A percentile compares a stretch with the other conserved stretches of the same genome.
These are phyloP conservation scores for Punctularia strigosozonata DNA, from an alignment of 768 basidiomycete genomes.

Conservation along the genomic window DNA sequence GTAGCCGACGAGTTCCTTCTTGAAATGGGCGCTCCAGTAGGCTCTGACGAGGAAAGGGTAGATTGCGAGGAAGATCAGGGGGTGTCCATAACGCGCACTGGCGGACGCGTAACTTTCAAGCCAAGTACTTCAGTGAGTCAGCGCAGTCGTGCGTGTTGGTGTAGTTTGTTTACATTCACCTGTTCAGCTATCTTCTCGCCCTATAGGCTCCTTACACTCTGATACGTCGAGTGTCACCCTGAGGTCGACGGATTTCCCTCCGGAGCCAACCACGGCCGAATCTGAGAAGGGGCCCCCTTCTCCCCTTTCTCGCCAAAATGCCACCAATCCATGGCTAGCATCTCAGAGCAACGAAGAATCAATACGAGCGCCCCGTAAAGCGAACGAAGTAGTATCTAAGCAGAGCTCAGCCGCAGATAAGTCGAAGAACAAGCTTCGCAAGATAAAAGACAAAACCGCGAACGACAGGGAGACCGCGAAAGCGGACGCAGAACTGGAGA, in stretches of 20 bases:
- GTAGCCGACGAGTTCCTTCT: slow-evolving; percentile 62
- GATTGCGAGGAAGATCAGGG: slow-evolving; percentile 21
- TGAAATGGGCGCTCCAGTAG: slow-evolving; percentile 43
- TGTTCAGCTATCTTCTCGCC: not conserved
- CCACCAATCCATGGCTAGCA: slow-evolving; percentile 76
- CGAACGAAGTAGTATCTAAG: slow-evolving; percentile 65
- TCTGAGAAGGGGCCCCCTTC: slow-evolving; percentile 6
- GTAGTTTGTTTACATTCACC: not conserved
- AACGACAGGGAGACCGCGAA: slow-evolving; percentile 46
- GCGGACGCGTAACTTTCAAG: slow-evolving; percentile 54
- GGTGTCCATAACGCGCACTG: slow-evolving; percentile 41
- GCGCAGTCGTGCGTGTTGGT: not conserved
- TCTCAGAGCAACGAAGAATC: slow-evolving; percentile 18
- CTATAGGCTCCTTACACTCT: slow-evolving; percentile 24
- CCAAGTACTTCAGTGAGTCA: slow-evolving; percentile 31
- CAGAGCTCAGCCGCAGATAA: slow-evolving; percentile 48
- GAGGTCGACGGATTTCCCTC: slow-evolving; percentile 42
- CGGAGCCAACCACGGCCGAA: slow-evolving; percentile 18
- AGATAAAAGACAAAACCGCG: slow-evolving; percentile 40
- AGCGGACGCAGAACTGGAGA: slow-evolving; percentile 75
- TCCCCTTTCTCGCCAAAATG: slow-evolving; percentile 11
- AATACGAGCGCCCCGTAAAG: slow-evolving; percentile 47
- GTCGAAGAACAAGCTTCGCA: slow-evolving; percentile 66
- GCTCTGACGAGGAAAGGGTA: slow-evolving; percentile 20
- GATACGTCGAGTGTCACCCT: slow-evolving; percentile 63